Percentiles rank a stretch among this genome's conserved stretches.
Evolutionary conservation across 2,329 filamentous ascomycete genomes (phyloP).

Genomic region (Decorospora gaudefroyi): DNA sequence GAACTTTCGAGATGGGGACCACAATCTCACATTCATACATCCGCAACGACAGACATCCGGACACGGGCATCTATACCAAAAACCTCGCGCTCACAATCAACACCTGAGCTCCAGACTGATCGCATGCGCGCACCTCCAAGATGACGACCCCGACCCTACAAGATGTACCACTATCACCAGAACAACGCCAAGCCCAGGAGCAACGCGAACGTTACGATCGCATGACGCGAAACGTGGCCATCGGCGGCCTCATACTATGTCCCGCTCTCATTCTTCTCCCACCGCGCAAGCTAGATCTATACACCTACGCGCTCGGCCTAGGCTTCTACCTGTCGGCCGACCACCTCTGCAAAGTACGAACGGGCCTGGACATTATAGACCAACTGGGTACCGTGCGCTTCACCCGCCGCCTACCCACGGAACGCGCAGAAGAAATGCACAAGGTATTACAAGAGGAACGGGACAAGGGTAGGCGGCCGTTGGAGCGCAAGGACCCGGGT

Average conservation of each 20-base stretch:
- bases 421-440: conserved; percentile 43
- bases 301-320: conserved; percentile 59
- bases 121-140: conserved; percentile 11
- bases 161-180: conserved; percentile 37
- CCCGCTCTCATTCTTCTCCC: conserved; percentile 61
- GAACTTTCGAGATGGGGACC: conserved; percentile 28
- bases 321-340: conserved; percentile 57
- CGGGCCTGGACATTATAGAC: conserved; percentile 45
- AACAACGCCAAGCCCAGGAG: conserved; percentile 42
- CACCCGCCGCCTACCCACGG: conserved; percentile 48
- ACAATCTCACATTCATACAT: too few relatives aligned
- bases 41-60: background rate
- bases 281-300: conserved; percentile 65
- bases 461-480: conserved; percentile 41
- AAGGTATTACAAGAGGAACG: conserved; percentile 47
- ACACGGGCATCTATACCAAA: background rate
- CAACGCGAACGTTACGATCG: conserved; percentile 37
- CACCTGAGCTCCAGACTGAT: background rate
- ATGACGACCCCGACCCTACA: conserved; percentile 32
- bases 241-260: conserved; percentile 57
- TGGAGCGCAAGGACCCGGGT: conserved; percentile 36
- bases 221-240: conserved; percentile 52
- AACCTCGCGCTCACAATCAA: background rate
- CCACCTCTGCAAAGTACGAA: conserved; percentile 52
- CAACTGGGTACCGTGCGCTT: conserved; percentile 31